Evolutionary conservation across 495 filamentous ascomycete species (phyloP).

Genomic region (Hypoxylon crocopeplum): DNA sequence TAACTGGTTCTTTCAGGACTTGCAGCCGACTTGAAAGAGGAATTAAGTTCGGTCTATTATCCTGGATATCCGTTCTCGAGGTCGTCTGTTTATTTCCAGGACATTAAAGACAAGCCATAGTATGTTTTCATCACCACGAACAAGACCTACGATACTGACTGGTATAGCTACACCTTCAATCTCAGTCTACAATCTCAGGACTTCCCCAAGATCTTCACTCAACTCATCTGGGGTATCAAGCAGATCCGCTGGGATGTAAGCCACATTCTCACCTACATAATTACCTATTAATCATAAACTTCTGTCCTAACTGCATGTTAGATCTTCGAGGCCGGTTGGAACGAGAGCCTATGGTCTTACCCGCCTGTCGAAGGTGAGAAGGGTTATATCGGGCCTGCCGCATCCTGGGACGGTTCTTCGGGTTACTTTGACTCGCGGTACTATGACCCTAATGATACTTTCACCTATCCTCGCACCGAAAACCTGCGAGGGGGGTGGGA

Average conservation of each 20-base stretch:
- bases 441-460: slow-evolving; percentile 27
- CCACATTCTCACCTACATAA: not conserved
- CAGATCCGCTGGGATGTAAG: slow-evolving; percentile 41
- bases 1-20: not conserved
- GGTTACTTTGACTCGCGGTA: slow-evolving; percentile 3
- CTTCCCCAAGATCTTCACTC: slow-evolving; percentile 15
- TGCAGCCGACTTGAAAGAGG: slow-evolving; percentile 3
- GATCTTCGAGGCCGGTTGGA: slow-evolving; percentile 34
- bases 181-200: slow-evolving; percentile 8
- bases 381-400: slow-evolving; percentile 26
- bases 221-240: slow-evolving; percentile 33
- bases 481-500: slow-evolving; percentile 9
- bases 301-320: slow-evolving; percentile 8
- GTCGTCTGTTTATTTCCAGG: not conserved
- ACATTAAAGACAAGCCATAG: slow-evolving; percentile 6
- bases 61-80: slow-evolving; percentile 15
- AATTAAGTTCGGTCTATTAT: slow-evolving; percentile 4
- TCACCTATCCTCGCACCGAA: slow-evolving; percentile 20
- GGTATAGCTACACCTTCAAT: slow-evolving; percentile 17
- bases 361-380: slow-evolving; percentile 33
- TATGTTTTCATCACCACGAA: not conserved
- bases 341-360: slow-evolving; percentile 27
- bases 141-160: not conserved
- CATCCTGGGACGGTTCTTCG: slow-evolving; percentile 15
- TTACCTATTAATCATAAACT: not conserved